Conservation (phyloP, 306 rosid genomes). For the Quercus agrifolia region DNA sequence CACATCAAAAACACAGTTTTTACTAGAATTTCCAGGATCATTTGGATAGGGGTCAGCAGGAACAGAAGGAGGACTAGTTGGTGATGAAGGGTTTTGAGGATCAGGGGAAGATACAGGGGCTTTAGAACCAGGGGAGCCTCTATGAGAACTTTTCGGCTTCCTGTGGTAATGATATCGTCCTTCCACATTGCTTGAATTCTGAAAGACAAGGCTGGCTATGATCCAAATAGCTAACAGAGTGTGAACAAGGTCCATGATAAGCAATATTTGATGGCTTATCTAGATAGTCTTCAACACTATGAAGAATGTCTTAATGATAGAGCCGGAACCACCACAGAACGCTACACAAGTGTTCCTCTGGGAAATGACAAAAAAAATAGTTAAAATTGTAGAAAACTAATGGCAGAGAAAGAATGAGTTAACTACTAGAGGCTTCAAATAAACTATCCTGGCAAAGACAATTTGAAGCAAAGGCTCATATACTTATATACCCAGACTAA, state of each 20-base stretch:
- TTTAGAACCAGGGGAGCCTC: conserved; percentile 22
- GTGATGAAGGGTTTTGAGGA: conserved; percentile 33
- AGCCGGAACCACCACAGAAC: conserved; percentile 8
- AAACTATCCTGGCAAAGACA: conserved; percentile 24
- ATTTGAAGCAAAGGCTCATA: conserved; percentile 23
- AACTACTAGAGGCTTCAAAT: conserved; percentile 12
- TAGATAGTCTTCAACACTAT: not conserved
- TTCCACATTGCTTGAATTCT: conserved; percentile 46
- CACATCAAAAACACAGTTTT: conserved; percentile 60
- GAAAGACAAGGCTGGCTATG: conserved; percentile 15
- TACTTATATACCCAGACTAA: conserved; percentile 30
- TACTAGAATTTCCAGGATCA: conserved; percentile 41
- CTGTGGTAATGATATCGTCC: conserved; percentile 78
- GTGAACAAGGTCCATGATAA: conserved; percentile 37
- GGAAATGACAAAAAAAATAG: conserved; percentile 15
- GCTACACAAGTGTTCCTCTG: conserved; percentile 24
- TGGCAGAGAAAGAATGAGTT: conserved; percentile 12
- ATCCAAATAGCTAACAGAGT: conserved; percentile 31
- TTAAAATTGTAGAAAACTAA: conserved; percentile 1
- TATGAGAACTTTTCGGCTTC: conserved; percentile 20
- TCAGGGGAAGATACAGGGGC: conserved; percentile 28
- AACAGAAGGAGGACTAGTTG: conserved; percentile 30
- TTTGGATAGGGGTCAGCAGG: conserved; percentile 70
- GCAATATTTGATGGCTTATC: not conserved
- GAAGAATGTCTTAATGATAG: conserved; percentile 24